Percentiles rank a stretch among this genome's conserved stretches.
Evolutionary conservation across 306 rosid species (phyloP).

Genomic region (Alnus rubra): DNA sequence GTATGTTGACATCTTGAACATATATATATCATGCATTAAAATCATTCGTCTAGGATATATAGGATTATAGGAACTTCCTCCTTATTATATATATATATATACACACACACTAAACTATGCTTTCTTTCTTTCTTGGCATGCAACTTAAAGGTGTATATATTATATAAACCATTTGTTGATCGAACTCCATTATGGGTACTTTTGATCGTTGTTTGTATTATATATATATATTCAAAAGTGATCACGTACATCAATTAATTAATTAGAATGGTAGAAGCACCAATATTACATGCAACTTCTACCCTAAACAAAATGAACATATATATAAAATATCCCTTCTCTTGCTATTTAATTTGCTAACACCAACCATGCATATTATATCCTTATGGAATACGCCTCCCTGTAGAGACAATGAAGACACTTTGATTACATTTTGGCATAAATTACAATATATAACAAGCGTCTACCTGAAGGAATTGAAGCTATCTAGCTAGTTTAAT

Average conservation of each 20-base stretch:
- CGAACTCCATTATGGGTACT: neutral
- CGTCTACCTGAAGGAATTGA: neutral
- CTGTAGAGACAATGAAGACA: neutral
- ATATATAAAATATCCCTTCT: too few species aligned
- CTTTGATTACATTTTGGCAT: neutral
- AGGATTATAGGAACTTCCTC: neutral
- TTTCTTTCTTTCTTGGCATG: conserved; percentile 32
- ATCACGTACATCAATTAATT: neutral
- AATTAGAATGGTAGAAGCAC: too few species aligned
- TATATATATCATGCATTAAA: neutral
- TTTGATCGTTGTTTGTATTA: neutral
- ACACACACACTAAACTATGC: neutral
- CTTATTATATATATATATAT: neutral
- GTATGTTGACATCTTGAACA: too few species aligned
- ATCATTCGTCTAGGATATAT: neutral
- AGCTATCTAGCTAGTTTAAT: neutral
- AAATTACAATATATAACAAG: neutral
- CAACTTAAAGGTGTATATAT: neutral
- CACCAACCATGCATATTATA: too few species aligned
- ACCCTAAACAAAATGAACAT: too few species aligned
- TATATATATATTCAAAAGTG: neutral
- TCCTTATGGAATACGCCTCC: too few species aligned
- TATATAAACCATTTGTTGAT: neutral
- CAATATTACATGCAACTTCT: too few species aligned
- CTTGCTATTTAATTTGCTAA: too few species aligned